Base-by-base conservation (phyloP, 805 yeast species). In the Blastobotrys robertii region DNA sequence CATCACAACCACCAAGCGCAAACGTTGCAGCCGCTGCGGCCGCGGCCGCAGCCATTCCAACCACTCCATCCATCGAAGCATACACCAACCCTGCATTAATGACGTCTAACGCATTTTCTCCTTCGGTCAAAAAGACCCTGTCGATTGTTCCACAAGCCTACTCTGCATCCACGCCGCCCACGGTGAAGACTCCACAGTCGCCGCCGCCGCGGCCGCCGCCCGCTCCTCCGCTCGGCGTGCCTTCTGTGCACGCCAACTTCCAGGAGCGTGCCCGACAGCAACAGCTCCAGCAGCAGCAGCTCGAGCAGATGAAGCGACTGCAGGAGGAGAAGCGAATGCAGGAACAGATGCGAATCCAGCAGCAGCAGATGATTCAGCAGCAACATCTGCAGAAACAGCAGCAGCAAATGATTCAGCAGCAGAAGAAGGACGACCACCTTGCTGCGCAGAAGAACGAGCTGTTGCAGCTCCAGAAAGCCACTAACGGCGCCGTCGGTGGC, bases 201-300 rank as follows among this genome's bases (percentile, higher is more conserved):
- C 63, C 67, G 3, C 65, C 67, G 2, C 66, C 66, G 1, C 48
- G 67, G 15, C 67, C 67, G 1, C 62, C 66, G 3, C 66, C 66
- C 42, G 69, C 64, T 54, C 74, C 69, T 52, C 70, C 69, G 49
- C 64, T 63, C 11, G 65, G 64, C 1, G 64, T 59, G 9, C 54
- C 58, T 3, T 51, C 60, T 1, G 61, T 58, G 9, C 52, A 50
- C 33, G 50, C 55, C 13, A 47, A 48, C 36, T 50, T 48, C 36
- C 48, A 51, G 14, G 53, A 35, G 12, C 28, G 25, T n/a, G 38
- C 38, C 14, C 54, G 44, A 65, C 60, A 38, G 70, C 67, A 55
- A 65, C 58, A 41, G 67, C 62, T 55, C 66, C 61, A 51, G 62
- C 59, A 42, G 70, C 46, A 45, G 31, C 49, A 44, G 32, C 44